These are phyloP conservation scores for Hordeum pubiflorum DNA, from an alignment of 202 grass and related monocot species.

Conservation along the genomic window DNA sequence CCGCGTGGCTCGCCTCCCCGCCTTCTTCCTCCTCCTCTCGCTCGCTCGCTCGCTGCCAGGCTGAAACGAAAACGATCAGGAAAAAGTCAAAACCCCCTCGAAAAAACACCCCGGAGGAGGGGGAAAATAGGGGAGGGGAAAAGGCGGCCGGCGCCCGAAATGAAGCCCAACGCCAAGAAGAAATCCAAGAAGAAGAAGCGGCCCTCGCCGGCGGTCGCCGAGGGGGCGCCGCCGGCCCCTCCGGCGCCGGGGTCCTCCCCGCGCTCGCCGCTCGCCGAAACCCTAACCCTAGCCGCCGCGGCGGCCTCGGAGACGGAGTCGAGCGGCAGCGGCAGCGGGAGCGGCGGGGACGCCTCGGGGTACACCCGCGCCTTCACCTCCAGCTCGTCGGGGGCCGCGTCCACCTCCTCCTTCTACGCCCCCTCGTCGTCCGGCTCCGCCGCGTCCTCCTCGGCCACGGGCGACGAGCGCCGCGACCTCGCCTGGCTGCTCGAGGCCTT, in stretches of 20 bases:
- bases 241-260: neutral
- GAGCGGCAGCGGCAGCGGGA: conserved; percentile 11
- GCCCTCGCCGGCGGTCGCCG: conserved; percentile 3
- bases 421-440: conserved; percentile 23
- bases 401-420: conserved; percentile 27
- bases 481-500: conserved; percentile 65
- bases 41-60: neutral
- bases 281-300: conserved; percentile 26
- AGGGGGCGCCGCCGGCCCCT: neutral
- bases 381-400: conserved; percentile 19
- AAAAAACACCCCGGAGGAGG: conserved; percentile 11
- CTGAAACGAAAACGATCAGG: neutral
- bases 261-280: conserved; percentile 4
- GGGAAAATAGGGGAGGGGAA: neutral
- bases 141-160: conserved; percentile 16
- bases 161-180: conserved; percentile 65
- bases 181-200: conserved; percentile 50
- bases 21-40: neutral
- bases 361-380: conserved; percentile 22
- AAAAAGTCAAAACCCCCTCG: conserved; percentile 4
- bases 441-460: conserved; percentile 24
- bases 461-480: conserved; percentile 40
- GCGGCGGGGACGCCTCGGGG: conserved; percentile 29
- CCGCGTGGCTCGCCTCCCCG: neutral
- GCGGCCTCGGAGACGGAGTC: conserved; percentile 24